These are phyloP conservation scores for Calvatia gigantea DNA, from an alignment of 768 basidiomycete species.

Conservation along the genomic window DNA sequence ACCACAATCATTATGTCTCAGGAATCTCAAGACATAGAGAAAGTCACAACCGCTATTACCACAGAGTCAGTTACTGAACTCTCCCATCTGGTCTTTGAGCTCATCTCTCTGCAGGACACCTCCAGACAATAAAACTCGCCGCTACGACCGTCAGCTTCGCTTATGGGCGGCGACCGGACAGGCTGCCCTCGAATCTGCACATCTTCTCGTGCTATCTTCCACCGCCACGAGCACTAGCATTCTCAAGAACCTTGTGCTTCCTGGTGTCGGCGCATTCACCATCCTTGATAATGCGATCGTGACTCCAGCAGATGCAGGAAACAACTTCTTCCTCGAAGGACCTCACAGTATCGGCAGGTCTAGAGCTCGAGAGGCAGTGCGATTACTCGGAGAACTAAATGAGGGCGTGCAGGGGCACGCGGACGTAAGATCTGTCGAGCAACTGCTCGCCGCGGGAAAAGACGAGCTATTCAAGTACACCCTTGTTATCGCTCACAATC, in stretches of 20 bases:
- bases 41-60: slow-evolving; percentile 23
- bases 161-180: slow-evolving; percentile 96
- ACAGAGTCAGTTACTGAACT: slow-evolving; percentile 21
- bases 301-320: slow-evolving; percentile 77
- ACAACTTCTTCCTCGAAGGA: slow-evolving; percentile 94
- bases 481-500: slow-evolving; percentile 83
- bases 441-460: slow-evolving; percentile 48
- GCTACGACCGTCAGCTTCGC: slow-evolving; percentile 93
- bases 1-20: not conserved
- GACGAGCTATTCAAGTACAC: slow-evolving; percentile 50
- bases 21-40: slow-evolving; percentile 22
- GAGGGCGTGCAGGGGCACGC: slow-evolving; percentile 74
- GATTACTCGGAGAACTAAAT: slow-evolving; percentile 81
- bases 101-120: slow-evolving; percentile 37
- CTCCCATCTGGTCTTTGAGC: not conserved
- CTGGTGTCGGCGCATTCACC: slow-evolving; percentile 94
- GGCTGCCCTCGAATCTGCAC: slow-evolving; percentile 78
- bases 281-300: slow-evolving; percentile 69
- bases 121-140: slow-evolving; percentile 84
- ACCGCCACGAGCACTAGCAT: slow-evolving; percentile 85
- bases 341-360: slow-evolving; percentile 72
- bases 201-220: slow-evolving; percentile 76
- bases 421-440: slow-evolving; percentile 50
- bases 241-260: slow-evolving; percentile 95
- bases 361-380: slow-evolving; percentile 77